Conservation (phyloP, 495 filamentous ascomycete genomes). For the Aspergillus ostianus region DNA sequence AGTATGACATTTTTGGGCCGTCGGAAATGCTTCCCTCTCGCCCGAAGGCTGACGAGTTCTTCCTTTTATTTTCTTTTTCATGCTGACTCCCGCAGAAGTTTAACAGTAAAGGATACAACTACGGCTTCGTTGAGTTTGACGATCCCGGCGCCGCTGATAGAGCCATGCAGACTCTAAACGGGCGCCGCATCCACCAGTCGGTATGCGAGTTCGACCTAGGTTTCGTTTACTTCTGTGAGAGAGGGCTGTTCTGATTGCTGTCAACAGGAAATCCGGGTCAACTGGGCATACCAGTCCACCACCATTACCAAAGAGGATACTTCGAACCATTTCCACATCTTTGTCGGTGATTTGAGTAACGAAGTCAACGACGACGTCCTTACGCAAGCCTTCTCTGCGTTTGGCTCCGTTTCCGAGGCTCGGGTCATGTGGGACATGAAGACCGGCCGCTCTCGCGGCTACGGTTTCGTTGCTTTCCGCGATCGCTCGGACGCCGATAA, state of each 20-base stretch:
- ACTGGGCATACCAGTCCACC: conserved; percentile 99
- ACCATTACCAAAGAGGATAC: conserved; percentile 94
- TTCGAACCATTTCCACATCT: conserved; percentile 98
- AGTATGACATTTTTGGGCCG: conserved; percentile 36
- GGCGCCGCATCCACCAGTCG: conserved; percentile 89
- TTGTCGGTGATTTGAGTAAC: conserved; percentile 96
- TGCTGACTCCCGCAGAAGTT: conserved; percentile 40
- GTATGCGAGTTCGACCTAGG: conserved; percentile 48
- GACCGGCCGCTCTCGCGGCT: conserved; percentile 94
- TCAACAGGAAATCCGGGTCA: conserved; percentile 92
- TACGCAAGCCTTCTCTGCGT: conserved; percentile 92
- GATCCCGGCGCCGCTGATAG: conserved; percentile 94
- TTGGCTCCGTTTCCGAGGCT: conserved; percentile 96
- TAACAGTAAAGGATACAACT: conserved; percentile 96
- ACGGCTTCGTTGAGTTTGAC: conserved; percentile 98
- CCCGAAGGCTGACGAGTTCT: background rate
- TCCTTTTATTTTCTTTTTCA: background rate
- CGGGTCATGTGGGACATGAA: conserved; percentile 99
- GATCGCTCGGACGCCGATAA: conserved; percentile 94
- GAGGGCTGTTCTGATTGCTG: conserved; percentile 10
- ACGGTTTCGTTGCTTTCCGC: conserved; percentile 97
- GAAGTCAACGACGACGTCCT: conserved; percentile 98
- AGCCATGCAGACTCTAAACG: conserved; percentile 96
- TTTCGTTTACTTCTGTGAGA: background rate
- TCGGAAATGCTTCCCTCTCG: background rate